phyloP scores from a whole-genome alignment of 2,329 filamentous ascomycete genomes.

The Didymella exigua region DNA sequence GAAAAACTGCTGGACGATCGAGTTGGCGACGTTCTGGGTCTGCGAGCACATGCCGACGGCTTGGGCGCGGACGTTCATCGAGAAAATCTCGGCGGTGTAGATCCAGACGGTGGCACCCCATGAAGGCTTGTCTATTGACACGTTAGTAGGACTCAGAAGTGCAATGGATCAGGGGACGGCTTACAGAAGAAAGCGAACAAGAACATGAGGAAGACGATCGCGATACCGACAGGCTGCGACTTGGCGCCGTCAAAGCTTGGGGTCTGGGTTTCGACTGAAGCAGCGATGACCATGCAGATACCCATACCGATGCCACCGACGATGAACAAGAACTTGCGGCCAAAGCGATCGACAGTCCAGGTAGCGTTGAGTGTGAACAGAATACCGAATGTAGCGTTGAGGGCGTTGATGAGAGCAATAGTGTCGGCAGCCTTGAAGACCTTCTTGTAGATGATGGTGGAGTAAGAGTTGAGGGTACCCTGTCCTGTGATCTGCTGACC shows the following conservation, averaged over 20 bases:
- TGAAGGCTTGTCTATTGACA: slow-evolving; percentile 63
- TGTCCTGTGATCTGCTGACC: slow-evolving; percentile 76
- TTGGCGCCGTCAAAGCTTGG: slow-evolving; percentile 62
- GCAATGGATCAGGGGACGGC: slow-evolving; percentile 22
- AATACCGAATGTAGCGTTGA: slow-evolving; percentile 75
- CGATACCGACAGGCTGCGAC: slow-evolving; percentile 64
- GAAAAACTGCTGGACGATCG: slow-evolving; percentile 73
- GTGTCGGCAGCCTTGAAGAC: slow-evolving; percentile 62
- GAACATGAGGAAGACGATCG: slow-evolving; percentile 72
- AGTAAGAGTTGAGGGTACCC: slow-evolving; percentile 74
- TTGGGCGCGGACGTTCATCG: slow-evolving; percentile 73
- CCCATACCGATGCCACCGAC: slow-evolving; percentile 72
- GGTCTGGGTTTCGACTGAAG: slow-evolving; percentile 63
- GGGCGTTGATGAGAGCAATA: slow-evolving; percentile 74
- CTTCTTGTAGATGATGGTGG: slow-evolving; percentile 74
- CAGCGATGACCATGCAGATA: slow-evolving; percentile 71
- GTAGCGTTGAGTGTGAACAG: slow-evolving; percentile 74
- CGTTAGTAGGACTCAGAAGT: slow-evolving; percentile 30
- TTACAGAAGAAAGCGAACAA: slow-evolving; percentile 67
- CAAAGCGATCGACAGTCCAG: slow-evolving; percentile 75
- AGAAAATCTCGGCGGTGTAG: slow-evolving; percentile 72
- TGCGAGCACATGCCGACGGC: slow-evolving; percentile 70
- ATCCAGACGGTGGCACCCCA: slow-evolving; percentile 75
- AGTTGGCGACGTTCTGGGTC: slow-evolving; percentile 66
- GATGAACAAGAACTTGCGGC: slow-evolving; percentile 72